Evolutionary conservation across 2,329 filamentous ascomycete species (phyloP), one percentile per base, ranked within the genome.

Genomic region (Ophiocordyceps unilateralis): DNA sequence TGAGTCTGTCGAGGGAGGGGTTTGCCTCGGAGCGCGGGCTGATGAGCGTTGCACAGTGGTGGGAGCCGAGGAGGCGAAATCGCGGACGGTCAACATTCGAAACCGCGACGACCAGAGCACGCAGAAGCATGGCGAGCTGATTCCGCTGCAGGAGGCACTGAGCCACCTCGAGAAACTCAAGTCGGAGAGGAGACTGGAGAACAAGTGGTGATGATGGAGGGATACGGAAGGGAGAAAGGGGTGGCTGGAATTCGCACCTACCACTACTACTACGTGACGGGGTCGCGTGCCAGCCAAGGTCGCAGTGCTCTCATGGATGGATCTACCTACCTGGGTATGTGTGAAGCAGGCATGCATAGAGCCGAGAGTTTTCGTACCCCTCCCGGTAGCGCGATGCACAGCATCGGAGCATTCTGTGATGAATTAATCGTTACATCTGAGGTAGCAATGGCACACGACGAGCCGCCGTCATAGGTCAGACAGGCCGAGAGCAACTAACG

Each of bases 21-120:
- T 26, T n/a, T 15, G 22, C 10, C 24, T 11, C 8, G 14, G 32
- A 20, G 5, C 17, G 32, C 7, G 7, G 11, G 32, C 32, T 36
- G 32, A 28, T 32, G 10, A 23, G 14, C 3, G 37, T 8, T 19
- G 21, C 20, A 21, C 42, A 73, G 74, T 79, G 45, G 74, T 79
- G 48, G 76, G 75, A 44, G 74, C 72, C 48, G 68, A 76, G 54
- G 76, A 79, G 59, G 70, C 68, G 62, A 66, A 71, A 49, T 72
- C 69, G 42, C 65, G 72, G 51, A 69, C 74, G 48, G 70, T 80
- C 55, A 78, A 77, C 56, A 72, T 79, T 46, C 71, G 76, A 45
- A 76, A 77, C 62, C 68, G 75, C 50, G 75, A 78, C 52, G 74
- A 79, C 58, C 72, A 72, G 41, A 69, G 68, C 43, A 74, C 69